These are phyloP conservation scores for Blastocystis sp. DNA, from an alignment of 352 stramenopile species.

Conservation along the genomic window DNA sequence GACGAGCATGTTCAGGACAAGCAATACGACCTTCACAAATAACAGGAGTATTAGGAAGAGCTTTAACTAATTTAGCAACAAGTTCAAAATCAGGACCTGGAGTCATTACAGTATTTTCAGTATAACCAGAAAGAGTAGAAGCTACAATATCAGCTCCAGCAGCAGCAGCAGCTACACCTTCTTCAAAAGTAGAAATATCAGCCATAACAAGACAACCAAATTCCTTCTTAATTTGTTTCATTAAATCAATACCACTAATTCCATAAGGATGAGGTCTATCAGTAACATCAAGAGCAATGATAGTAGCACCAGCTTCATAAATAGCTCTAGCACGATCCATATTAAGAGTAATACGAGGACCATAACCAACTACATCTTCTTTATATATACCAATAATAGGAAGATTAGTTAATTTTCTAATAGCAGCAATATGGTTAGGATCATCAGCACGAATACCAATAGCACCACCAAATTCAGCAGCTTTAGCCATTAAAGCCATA, in stretches of 20 bases:
- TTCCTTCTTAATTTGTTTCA: slow-evolving; percentile 38
- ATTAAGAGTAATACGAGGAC: slow-evolving; percentile 33
- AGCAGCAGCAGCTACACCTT: slow-evolving; percentile 25
- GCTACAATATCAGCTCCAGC: slow-evolving; percentile 35
- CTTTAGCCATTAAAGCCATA: slow-evolving; percentile 37
- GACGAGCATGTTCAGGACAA: slow-evolving; percentile 18
- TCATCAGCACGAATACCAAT: slow-evolving; percentile 35
- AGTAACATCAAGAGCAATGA: slow-evolving; percentile 31
- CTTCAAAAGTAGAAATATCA: slow-evolving; percentile 36
- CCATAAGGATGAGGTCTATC: slow-evolving; percentile 30
- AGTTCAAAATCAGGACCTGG: slow-evolving; percentile 23
- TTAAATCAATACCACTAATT: slow-evolving; percentile 35
- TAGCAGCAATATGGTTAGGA: slow-evolving; percentile 34
- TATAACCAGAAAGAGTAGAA: slow-evolving; percentile 28
- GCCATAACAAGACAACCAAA: slow-evolving; percentile 31
- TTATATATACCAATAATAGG: slow-evolving; percentile 38
- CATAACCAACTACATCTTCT: slow-evolving; percentile 33
- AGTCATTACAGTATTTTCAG: slow-evolving; percentile 11
- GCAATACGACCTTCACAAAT: slow-evolving; percentile 34
- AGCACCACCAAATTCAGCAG: slow-evolving; percentile 23
- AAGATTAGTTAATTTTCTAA: slow-evolving; percentile 21
- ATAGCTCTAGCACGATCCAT: slow-evolving; percentile 30
- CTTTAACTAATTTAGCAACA: slow-evolving; percentile 12
- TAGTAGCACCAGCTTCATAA: slow-evolving; percentile 12
- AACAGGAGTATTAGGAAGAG: slow-evolving; percentile 28